Percentiles rank a stretch among this genome's conserved stretches.
These are phyloP conservation scores for Choricystis sp. DNA, from an alignment of 139 green algal genomes.

Conservation along the genomic window DNA sequence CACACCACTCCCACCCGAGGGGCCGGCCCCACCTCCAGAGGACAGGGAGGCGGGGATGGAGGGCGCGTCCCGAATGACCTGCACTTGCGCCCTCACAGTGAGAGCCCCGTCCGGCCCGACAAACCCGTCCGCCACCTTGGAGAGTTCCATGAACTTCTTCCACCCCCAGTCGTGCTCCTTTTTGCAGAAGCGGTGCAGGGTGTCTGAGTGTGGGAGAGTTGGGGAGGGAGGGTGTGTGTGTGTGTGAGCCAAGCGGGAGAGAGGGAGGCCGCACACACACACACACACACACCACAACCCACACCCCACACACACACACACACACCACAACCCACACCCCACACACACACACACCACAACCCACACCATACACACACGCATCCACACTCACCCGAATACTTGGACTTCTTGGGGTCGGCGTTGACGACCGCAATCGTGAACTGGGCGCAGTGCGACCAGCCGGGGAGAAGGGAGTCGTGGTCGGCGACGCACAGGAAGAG, in stretches of 20 bases:
- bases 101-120: conserved; percentile 77
- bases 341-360: too few species aligned
- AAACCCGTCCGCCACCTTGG: conserved; percentile 84
- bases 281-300: too few species aligned
- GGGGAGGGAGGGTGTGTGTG: too few species aligned
- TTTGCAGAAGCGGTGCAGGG: conserved; percentile 97
- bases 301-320: too few species aligned
- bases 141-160: conserved; percentile 98
- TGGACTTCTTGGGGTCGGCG: conserved; percentile 94
- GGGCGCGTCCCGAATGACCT: conserved; percentile 70
- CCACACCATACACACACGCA: conserved; percentile 29
- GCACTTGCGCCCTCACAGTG: conserved; percentile 94
- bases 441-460: conserved; percentile 95
- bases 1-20: too few species aligned
- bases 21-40: too few species aligned
- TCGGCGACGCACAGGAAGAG: conserved; percentile 97
- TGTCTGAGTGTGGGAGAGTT: too few species aligned
- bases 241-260: neutral
- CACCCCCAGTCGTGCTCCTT: conserved; percentile 99
- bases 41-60: too few species aligned
- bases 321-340: too few species aligned
- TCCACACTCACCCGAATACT: too few species aligned
- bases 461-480: conserved; percentile 96
- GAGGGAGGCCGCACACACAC: too few species aligned
- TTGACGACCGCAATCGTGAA: conserved; percentile 99